Conservation (phyloP, 2,329 filamentous ascomycete genomes). For the Mollisia scopiformis region DNA sequence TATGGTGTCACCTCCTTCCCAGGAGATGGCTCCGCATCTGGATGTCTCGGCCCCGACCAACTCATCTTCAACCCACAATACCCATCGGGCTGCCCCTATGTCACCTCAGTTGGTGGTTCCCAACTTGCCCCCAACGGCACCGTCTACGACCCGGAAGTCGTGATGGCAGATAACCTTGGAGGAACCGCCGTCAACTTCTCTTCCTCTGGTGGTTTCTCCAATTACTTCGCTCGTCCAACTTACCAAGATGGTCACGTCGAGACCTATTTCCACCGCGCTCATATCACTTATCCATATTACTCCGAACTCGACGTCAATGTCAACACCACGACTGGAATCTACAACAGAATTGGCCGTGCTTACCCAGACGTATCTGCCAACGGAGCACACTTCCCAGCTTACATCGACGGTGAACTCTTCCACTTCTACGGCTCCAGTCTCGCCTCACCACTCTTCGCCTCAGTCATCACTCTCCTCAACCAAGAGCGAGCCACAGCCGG, state of each 20-base stretch:
- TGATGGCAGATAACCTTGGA: constrained; percentile 24
- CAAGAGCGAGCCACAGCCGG: constrained; percentile 43
- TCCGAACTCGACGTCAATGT: constrained; percentile 36
- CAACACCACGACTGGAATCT: constrained; percentile 49
- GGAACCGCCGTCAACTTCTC: constrained; percentile 46
- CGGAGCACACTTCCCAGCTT: constrained; percentile 39
- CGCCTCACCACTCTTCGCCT: constrained; percentile 26
- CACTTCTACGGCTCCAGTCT: constrained; percentile 26
- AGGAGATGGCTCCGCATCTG: constrained; percentile 60
- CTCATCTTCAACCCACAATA: constrained; percentile 48
- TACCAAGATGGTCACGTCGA: constrained; percentile 51
- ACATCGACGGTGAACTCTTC: constrained; percentile 3
- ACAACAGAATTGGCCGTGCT: constrained; percentile 50
- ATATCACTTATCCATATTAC: constrained; percentile 29
- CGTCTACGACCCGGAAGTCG: constrained; percentile 29
- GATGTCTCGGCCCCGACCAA: constrained; percentile 41
- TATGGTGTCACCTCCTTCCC: constrained; percentile 58
- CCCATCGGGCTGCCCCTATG: constrained; percentile 68
- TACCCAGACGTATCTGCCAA: constrained; percentile 60
- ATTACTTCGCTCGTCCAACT: constrained; percentile 51
- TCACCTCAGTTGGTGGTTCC: constrained; percentile 69
- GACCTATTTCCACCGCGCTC: constrained; percentile 42
- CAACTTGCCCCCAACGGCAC: constrained; percentile 46
- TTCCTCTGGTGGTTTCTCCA: constrained; percentile 51
- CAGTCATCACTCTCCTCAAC: constrained; percentile 38